Base-by-base conservation (phyloP, 192 early-diverging fungal genomes). In the Coemansia sp. region DNA sequence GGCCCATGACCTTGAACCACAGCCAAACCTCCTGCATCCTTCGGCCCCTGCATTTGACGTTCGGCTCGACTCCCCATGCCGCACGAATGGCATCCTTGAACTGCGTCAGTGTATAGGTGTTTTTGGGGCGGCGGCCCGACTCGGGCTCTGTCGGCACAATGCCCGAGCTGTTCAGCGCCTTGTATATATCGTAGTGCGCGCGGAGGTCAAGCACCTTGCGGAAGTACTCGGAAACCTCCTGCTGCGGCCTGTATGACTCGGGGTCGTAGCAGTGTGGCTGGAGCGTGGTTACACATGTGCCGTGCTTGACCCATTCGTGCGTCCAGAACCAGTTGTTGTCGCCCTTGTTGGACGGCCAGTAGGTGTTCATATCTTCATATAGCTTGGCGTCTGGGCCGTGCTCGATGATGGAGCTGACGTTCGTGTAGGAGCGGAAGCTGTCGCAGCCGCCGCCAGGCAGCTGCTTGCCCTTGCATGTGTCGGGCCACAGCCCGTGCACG, bases 221-320 rank as follows among this genome's bases (percentile, higher is more conserved):
- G 61, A 92, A 87, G 51, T 88, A 92, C 57, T 82, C 85, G 55
- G 68, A 66, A 0, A 88, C 83, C 61, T 88, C 89, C 28, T 87
- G 67, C 48, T 85, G 62, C 43, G 80, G 60, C 21, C 42, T 53
- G 34, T 84, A 87, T 20, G 39, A 45, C 15, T 46, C 62, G 6
- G 43, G 39, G 18, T 30, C 67, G 61, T 84, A 87, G 82, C 91
- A 93, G 4, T 31, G 21, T 20, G 88, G 90, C 18, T 80, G 77
- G 42, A 91, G 67, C 1, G 89, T 91, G 2, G 84, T 82, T 8
- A 90, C 85, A 72, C 90, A 93, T 8, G 88, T 91, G 21, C 91
- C 91, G 67, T 93, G 91, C 83, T 93, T 93, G 82, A 68, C 72
- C 88, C 88, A 93, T 58, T 93, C 91, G 67, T 93, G 91, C 7